A percentile compares a stretch with the other conserved stretches of the same genome.
Conservation (phyloP, 2,329 filamentous ascomycete genomes). For the Ceratocystis papillata region DNA sequence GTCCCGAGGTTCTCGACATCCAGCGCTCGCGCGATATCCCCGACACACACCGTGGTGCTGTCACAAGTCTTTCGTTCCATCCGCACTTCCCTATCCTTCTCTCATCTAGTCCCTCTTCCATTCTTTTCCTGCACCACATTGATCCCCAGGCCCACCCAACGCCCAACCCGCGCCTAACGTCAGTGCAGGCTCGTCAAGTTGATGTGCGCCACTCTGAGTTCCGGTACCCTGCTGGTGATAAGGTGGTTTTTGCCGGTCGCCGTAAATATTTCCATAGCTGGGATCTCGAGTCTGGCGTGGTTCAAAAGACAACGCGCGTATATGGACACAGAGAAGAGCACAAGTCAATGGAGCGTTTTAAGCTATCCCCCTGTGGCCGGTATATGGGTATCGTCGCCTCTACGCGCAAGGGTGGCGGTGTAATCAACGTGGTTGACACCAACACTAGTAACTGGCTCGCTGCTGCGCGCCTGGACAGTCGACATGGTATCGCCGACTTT, state of each 20-base stretch:
- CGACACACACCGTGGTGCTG: slow-evolving; percentile 63
- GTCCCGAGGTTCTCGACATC: slow-evolving; percentile 81
- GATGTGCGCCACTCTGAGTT: slow-evolving; percentile 80
- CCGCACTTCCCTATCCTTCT: slow-evolving; percentile 78
- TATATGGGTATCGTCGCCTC: slow-evolving; percentile 77
- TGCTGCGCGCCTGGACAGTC: slow-evolving; percentile 69
- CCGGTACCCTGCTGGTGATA: slow-evolving; percentile 57
- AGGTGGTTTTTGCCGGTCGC: slow-evolving; percentile 79
- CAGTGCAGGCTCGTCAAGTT: slow-evolving; percentile 72
- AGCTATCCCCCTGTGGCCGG: slow-evolving; percentile 71
- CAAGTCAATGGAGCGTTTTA: slow-evolving; percentile 82
- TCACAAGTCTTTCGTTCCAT: slow-evolving; percentile 81
- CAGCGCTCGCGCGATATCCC: slow-evolving; percentile 79
- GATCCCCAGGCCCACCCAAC: slow-evolving; percentile 61
- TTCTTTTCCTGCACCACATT: slow-evolving; percentile 82
- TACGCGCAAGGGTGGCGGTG: slow-evolving; percentile 72
- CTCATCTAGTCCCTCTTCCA: slow-evolving; percentile 75
- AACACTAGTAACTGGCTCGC: slow-evolving; percentile 77
- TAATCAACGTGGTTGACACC: slow-evolving; percentile 74
- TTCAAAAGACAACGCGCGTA: slow-evolving; percentile 71
- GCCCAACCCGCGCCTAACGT: slow-evolving; percentile 82
- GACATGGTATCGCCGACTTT: slow-evolving; percentile 78
- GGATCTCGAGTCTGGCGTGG: slow-evolving; percentile 69
- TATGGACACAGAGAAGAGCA: slow-evolving; percentile 71
- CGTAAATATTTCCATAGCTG: slow-evolving; percentile 89